These are phyloP conservation scores for Brassica rapa DNA, from an alignment of 345 rosid species.

Conservation along the genomic window DNA sequence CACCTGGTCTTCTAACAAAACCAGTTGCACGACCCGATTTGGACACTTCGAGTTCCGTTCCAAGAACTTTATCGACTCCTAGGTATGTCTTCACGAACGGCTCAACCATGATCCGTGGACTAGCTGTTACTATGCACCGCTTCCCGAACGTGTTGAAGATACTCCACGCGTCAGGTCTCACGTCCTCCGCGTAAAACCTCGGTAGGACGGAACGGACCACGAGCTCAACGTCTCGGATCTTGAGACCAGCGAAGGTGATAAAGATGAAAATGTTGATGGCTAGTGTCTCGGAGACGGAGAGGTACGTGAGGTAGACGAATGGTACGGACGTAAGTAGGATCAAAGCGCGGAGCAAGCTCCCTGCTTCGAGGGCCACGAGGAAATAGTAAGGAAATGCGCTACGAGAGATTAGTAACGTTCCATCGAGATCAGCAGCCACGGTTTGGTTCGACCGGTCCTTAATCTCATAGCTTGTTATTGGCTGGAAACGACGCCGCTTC, in stretches of 20 bases:
- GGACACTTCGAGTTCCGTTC: constrained; percentile 70
- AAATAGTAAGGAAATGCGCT: constrained; percentile 89
- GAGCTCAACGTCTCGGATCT: constrained; percentile 66
- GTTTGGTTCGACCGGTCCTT: constrained; percentile 73
- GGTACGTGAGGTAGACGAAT: constrained; percentile 59
- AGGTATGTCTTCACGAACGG: constrained; percentile 69
- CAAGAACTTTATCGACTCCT: constrained; percentile 79
- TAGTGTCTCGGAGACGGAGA: constrained; percentile 62
- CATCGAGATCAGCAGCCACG: constrained; percentile 78
- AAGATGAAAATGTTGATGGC: constrained; percentile 69
- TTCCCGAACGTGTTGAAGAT: constrained; percentile 79
- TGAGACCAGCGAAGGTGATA: constrained; percentile 70
- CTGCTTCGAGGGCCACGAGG: constrained; percentile 90
- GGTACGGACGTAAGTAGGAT: constrained; percentile 70
- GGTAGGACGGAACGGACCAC: constrained; percentile 82
- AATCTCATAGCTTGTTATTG: constrained; percentile 51
- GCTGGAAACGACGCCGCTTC: constrained; percentile 47
- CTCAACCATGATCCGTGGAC: constrained; percentile 83
- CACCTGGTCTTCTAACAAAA: constrained; percentile 65
- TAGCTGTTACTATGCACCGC: constrained; percentile 71
- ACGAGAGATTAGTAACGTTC: constrained; percentile 72
- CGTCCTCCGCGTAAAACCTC: constrained; percentile 81
- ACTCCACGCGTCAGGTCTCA: constrained; percentile 77
- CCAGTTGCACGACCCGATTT: constrained; percentile 84
- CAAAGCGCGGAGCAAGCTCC: constrained; percentile 66